Base-by-base conservation (phyloP, 768 basidiomycete species). In the Hygrophorus russula region DNA sequence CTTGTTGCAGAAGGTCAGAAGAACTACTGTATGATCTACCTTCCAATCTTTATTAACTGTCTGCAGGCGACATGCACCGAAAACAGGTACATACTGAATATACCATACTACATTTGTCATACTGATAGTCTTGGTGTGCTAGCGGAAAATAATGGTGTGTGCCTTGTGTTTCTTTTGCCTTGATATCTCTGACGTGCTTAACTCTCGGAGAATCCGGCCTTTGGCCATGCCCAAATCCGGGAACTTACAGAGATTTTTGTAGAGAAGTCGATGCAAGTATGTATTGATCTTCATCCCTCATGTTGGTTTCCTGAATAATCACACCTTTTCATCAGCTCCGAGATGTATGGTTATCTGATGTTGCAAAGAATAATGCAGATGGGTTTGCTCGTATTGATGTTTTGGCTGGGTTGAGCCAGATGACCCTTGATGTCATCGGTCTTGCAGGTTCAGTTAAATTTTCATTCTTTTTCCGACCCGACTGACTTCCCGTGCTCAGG, bases 401-500 rank as follows among this genome's bases (percentile, higher is more conserved):
- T 2, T 62, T 81, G 30, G 61, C 67, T 3, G 85, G 78, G 74
- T 62, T 88, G 2, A 76, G 74, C 33, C 74, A 73, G 44, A 72
- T 73, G 39, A 86, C 84, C 3, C 64, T 89, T 7, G 87, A 89
- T 49, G 73, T 84, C 43, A 87, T 91, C 40, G 84, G 84, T 7
- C 64, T 82, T 30, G 80, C 66, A 62, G 78, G 81, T 51, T 65
- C 59, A 51, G 73, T 68, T 53, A 56, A 13, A 71, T 71, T 53
- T 53, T 64, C 32, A 56, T 30, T 8, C 9, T 17, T 4, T 1
- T 24, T 36, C 17, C 24, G n/a, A 69, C 7, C 61, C 73, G 12
- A 4, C 51, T 59, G 15, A 49, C 52, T 18, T 29, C 14, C 12
- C 17, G 11, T 4, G n/a, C 12, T 33, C 29, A 61, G 59, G 56